Base-by-base conservation (phyloP, 352 stramenopile genomes). In the Globisporangium barbulae region DNA sequence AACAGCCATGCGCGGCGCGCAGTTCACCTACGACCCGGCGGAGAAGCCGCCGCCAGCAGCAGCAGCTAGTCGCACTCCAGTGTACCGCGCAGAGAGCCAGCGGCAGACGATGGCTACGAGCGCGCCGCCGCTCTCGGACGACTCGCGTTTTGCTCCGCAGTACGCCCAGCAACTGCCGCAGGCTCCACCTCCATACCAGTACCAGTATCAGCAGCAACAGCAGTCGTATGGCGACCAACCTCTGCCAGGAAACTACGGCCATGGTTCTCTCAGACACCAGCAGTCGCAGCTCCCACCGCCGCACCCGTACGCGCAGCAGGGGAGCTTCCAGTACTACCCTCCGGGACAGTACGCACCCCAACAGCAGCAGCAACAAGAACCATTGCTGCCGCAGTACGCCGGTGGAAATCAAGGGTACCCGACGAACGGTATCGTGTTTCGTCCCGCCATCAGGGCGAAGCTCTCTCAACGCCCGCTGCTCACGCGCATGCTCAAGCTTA, bases 241-340 rank as follows among this genome's bases (percentile, higher is more conserved):
- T 31, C 41, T 62, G 42, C 56, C 56, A 39, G 30, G 37, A 0
- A 52, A 53, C 42, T 62, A 62, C 31, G 41, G 10, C 6, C 55
- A 53, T 53, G 41, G 56, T 6, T 39, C 56, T 1, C 21, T 62
- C 9, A 30, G 41, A 17, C 54, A 61, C 17, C 54, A 61, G 55
- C 41, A 52, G 22, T 39, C 53, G 10, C 53, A 60, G 37, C 30
- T 35, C 6, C 53, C 22, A 31, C 12, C 22, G 1, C 39, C 8
- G n/a, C 54, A 25, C 3, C 53, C 25, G 35, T 41, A 31, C 15
- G 2, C 3, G 8, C 28, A 54, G 48, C 49, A 56, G 30, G 50
- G 50, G 10, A 61, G 55, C 55, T 52, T 53, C 41, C 55, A 61
- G 41, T 53, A 44, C 28, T 44, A 61, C 35, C 13, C 54, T 12